Evolutionary conservation across 2,329 filamentous ascomycete genomes (phyloP), one percentile per base, ranked within the genome.

Genomic region (Sporothrix euskadiensis): DNA sequence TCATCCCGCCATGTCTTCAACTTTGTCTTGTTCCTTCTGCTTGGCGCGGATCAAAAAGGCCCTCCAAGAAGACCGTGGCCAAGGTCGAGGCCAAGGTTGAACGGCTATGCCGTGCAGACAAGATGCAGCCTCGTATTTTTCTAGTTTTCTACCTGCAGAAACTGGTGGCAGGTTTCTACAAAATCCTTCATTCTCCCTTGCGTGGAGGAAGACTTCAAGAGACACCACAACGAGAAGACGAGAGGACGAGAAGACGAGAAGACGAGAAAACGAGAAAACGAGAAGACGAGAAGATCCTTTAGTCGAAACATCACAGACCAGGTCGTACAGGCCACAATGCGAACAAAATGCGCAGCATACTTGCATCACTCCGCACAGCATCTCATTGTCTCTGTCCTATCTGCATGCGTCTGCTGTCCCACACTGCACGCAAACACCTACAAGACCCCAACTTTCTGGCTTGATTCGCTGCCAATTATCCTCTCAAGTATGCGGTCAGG

Each of bases 91-190:
- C 52, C 30, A 39, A 41, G 14, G 35, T 41, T 32, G 66, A 69
- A 54, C 47, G 30, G 32, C 10, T 22, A 22, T 69, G 47, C 41
- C 66, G 66, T 56, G 66, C 30, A 39, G 19, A 57, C 9, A 30
- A 63, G 35, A 44, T 30, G 30, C 61, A 49, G 63, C 63, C 39
- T 49, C 63, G 41, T 49, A 66, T 66, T 66, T 66, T 61, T 61
- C 12, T 44, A 4, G 44, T 44, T 30, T 47, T 47, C 22, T 49
- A 49, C 41, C 41, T 30, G 39, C 22, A 30, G 22, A 12, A 8
- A n/a, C 3, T 32, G 22, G 22, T 49, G 16, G n/a, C 26, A 22
- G 4, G 2, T 30, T 19, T 68, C 19, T 35, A 19, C 16, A 52
- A 52, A 49, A 52, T 47, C 61, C 39, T 44, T 44, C 19, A 1